phyloP scores from a whole-genome alignment of 306 rosid genomes.

The Acacia confusa region DNA sequence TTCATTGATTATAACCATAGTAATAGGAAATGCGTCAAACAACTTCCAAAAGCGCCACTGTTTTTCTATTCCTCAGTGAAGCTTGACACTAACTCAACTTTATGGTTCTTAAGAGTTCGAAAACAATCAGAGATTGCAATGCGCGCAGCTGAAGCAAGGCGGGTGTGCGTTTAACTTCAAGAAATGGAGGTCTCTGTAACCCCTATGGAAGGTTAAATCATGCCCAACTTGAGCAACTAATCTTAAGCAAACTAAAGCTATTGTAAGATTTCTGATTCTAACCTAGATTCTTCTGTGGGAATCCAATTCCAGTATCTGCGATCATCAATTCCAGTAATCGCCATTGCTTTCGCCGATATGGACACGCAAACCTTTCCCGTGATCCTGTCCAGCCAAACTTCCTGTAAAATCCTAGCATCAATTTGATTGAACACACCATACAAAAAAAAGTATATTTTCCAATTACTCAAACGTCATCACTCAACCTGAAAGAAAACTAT shows the following conservation, averaged over 20 bases:
- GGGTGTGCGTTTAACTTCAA: neutral
- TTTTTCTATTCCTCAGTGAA: neutral
- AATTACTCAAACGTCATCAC: slow-evolving; percentile 36
- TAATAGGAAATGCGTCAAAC: neutral
- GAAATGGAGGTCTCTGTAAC: neutral
- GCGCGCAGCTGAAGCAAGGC: neutral
- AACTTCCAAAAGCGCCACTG: slow-evolving; percentile 6
- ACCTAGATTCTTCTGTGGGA: slow-evolving; percentile 77
- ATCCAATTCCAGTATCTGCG: slow-evolving; percentile 74
- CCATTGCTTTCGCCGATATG: slow-evolving; percentile 60
- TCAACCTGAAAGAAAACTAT: slow-evolving; percentile 26
- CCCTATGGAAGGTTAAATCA: neutral
- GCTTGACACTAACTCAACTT: neutral
- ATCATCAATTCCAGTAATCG: slow-evolving; percentile 58
- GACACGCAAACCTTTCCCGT: slow-evolving; percentile 49
- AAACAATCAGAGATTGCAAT: neutral
- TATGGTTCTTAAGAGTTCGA: neutral
- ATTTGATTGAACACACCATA: slow-evolving; percentile 10
- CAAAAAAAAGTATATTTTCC: slow-evolving; percentile 15
- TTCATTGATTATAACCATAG: neutral
- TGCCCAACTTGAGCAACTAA: neutral
- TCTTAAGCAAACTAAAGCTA: slow-evolving; percentile 11
- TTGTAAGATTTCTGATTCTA: neutral
- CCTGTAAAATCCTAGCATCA: slow-evolving; percentile 19
- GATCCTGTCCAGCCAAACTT: slow-evolving; percentile 55